Conservation (phyloP, 1,284 basidiomycete species). For the Trichosporon coremiiforme region DNA sequence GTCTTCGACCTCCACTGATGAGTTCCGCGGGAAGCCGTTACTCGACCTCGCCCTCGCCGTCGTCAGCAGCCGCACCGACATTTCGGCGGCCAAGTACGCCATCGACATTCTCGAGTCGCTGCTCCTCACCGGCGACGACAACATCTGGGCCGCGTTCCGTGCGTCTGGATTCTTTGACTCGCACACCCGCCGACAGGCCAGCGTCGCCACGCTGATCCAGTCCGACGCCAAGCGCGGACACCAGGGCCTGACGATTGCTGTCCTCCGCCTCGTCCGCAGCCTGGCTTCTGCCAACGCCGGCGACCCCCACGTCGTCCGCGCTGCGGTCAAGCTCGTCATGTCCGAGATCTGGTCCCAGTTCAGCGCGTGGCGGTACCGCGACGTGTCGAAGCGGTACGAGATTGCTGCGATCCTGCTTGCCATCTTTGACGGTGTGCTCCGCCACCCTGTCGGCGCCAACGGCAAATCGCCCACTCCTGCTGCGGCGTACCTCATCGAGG, state of each 20-base stretch:
- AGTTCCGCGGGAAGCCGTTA: conserved; percentile 32
- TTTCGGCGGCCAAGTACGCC: conserved; percentile 34
- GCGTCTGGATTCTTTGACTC: conserved; percentile 47
- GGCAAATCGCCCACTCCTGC: conserved; percentile 34
- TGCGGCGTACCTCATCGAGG: conserved; percentile 40
- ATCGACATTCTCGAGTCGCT: conserved; percentile 45
- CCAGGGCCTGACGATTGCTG: conserved; percentile 41
- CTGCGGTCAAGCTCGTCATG: conserved; percentile 45
- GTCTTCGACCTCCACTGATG: conserved; percentile 6
- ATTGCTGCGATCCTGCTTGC: conserved; percentile 37
- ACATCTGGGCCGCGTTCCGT: conserved; percentile 43
- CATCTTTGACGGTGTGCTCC: conserved; percentile 41
- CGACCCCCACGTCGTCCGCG: conserved; percentile 37
- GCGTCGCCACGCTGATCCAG: conserved; percentile 41
- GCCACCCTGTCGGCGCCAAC: conserved; percentile 39
- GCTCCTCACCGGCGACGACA: conserved; percentile 34
- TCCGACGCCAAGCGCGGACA: conserved; percentile 40
- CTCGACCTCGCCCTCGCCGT: conserved; percentile 40
- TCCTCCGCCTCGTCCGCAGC: conserved; percentile 44
- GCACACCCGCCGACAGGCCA: conserved; percentile 36
- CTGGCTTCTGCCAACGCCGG: conserved; percentile 33
- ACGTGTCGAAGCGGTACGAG: conserved; percentile 42
- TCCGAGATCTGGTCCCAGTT: conserved; percentile 46
- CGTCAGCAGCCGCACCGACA: conserved; percentile 26
- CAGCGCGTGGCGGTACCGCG: conserved; percentile 47